Evolutionary conservation across 345 rosid species (phyloP), one percentile per base, ranked within the genome.

Genomic region (Euphorbia peplus): DNA sequence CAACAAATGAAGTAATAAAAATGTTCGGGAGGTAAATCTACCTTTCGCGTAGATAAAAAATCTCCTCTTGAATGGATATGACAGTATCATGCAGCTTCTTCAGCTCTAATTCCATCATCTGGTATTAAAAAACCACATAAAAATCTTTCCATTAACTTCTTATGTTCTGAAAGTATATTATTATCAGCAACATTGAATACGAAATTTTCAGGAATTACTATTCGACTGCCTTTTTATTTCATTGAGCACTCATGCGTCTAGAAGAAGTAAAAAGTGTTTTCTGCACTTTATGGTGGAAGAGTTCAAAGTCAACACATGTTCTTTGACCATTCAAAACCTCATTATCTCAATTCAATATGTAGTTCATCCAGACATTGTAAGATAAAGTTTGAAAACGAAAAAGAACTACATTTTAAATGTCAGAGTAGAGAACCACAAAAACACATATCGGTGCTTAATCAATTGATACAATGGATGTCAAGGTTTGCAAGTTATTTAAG

Each of bases 41-140:
- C 99, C 99, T 95, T 73, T 84, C 90, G 0, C 96, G 95, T 24
- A 95, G 89, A 77, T 83, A 84, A 64, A 75, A 82, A 87, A 95
- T 91, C 80, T 95, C 99, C 5, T 88, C 89, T 14, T 87, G 97
- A 76, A 95, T 88, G 47, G 83, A 78, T 47, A 58, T 59, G 26
- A 87, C 88, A 0, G 89, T 90, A 19, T 95, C 99, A 21, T 78
- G 58, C 76, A 91, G 51, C 81, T 79, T 89, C 87, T 87, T 88
- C 78, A 95, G 81, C 83, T 91, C 96, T 29, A 87, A 56, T 73
- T 90, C 95, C 93, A 95, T 88, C 14, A 47, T 76, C 99, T 95
- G 83, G 29, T 19, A 73, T 78, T 67, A 21, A 63, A 68, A 59
- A 81, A 39, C 6, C 0, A 30, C 50, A 32, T 32, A 26, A 75